A percentile compares a stretch with the other conserved stretches of the same genome.
These are phyloP conservation scores for Aspergillus novofumigatus DNA, from an alignment of 2,329 filamentous ascomycete genomes.

Conservation along the genomic window DNA sequence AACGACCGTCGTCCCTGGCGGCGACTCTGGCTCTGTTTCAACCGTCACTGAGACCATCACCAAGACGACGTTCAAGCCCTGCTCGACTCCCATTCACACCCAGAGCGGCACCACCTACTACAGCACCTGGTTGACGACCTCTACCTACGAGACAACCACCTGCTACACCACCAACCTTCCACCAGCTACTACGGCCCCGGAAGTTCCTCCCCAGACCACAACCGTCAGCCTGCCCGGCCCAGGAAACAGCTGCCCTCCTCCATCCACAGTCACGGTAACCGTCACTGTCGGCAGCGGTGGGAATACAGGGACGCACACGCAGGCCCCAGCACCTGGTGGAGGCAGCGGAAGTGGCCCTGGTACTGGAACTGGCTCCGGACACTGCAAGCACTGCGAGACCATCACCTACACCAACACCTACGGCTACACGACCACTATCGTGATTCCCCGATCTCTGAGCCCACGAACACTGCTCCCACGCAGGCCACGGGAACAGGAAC, in stretches of 20 bases:
- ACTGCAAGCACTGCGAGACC: slow-evolving; percentile 23
- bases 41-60: slow-evolving; percentile 28
- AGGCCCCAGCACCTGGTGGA: not conserved
- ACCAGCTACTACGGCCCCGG: not conserved
- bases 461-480: slow-evolving; percentile 1
- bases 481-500: too few relatives aligned
- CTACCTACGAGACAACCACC: slow-evolving; percentile 26
- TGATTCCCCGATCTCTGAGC: slow-evolving; percentile 17
- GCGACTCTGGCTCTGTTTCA: not conserved
- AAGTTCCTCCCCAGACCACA: slow-evolving; percentile 1
- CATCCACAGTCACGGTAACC: slow-evolving; percentile 15
- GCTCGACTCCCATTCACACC: slow-evolving; percentile 28
- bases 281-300: slow-evolving; percentile 6
- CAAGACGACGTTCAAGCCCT: slow-evolving; percentile 30
- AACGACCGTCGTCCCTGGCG: too few relatives aligned
- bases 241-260: slow-evolving; percentile 1
- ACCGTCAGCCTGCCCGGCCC: not conserved
- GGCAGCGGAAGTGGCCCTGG: too few relatives aligned
- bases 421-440: slow-evolving; percentile 22
- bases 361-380: not conserved
- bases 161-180: slow-evolving; percentile 23
- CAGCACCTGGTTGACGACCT: slow-evolving; percentile 29
- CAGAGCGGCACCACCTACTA: slow-evolving; percentile 28
- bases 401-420: slow-evolving; percentile 25
- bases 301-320: not conserved